Percentiles rank a stretch among this genome's conserved stretches.
These are phyloP conservation scores for Aspergillus leporis DNA, from an alignment of 495 filamentous ascomycete genomes.

Conservation along the genomic window DNA sequence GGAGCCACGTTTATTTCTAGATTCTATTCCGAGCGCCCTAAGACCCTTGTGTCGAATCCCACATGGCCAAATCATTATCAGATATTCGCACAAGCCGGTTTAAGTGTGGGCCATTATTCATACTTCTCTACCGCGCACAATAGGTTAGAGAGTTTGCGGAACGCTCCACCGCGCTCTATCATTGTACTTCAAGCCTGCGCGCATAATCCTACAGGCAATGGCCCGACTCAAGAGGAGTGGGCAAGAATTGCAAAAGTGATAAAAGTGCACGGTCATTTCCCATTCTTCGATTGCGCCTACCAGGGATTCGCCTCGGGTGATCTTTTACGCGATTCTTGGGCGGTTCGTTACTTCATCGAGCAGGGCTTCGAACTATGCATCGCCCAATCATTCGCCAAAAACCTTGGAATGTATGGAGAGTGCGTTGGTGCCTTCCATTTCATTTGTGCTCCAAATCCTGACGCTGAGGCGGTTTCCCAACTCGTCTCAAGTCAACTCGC, in stretches of 20 bases:
- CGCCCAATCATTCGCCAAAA: conserved; percentile 36
- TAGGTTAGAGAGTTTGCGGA: conserved; percentile 10
- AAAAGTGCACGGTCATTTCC: conserved; percentile 31
- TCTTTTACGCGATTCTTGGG: conserved; percentile 38
- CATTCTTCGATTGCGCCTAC: conserved; percentile 45
- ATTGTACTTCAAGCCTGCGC: conserved; percentile 42
- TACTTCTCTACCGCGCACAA: conserved; percentile 25
- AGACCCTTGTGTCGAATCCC: conserved; percentile 18
- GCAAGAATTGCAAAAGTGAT: conserved; percentile 30
- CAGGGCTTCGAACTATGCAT: conserved; percentile 19
- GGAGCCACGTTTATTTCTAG: conserved; percentile 70
- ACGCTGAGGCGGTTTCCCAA: background rate
- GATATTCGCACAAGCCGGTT: conserved; percentile 17
- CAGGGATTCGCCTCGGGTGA: conserved; percentile 38
- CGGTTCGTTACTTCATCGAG: conserved; percentile 36
- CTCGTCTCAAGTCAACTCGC: background rate
- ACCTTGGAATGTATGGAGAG: conserved; percentile 38
- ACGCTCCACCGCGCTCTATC: conserved; percentile 12
- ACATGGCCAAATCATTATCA: conserved; percentile 31
- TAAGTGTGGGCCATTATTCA: conserved; percentile 22
- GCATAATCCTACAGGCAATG: conserved; percentile 45
- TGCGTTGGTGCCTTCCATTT: conserved; percentile 31
- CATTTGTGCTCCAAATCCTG: background rate
- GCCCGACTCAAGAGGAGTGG: conserved; percentile 40
- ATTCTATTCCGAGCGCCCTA: background rate